Base-by-base conservation (phyloP, 225 moss, liverwort and hornwort genomes). In the Sphagnum tenellum region DNA sequence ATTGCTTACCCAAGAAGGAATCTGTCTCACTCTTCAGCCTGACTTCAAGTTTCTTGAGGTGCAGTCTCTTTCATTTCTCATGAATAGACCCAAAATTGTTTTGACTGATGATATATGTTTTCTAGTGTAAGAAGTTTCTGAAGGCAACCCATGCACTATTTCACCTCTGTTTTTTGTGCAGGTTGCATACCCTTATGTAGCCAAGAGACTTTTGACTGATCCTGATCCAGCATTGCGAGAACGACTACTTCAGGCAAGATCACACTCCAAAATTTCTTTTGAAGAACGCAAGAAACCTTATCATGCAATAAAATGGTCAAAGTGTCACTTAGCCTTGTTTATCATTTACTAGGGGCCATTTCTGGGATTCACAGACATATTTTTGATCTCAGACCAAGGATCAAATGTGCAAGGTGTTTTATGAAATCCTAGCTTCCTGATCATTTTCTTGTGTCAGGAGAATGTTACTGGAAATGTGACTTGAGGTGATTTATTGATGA, bases 1-100 rank as follows among this genome's bases (percentile, higher is more conserved):
- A 48, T 74, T 98, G 84, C 86, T 98, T 53, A 98, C 98, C 60
- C 98, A 98, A 75, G 98, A 98, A 73, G 98, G 98, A 63, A 93
- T 98, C 56, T 98, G 98, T 64, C 74, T 98, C 66, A 84, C 89
- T 5, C 79, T 98, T 55, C 78, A 85, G 59, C 98, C 93, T n/a
- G 93, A 87, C 71, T 98, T 98, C 84, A 98, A 98, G 83, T 98
- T 98, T 73, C 81, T 98, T 4, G 98, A 98, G 98, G 96, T 92
- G 56, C 14, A 46, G 29, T 29, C 1, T 29, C 29, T 29, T 29
- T 29, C 29, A 29, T 29, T 29, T 29, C 29, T 29, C 29, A 29
- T 29, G 29, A 29, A 29, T 29, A 29, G 9, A 57, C 64, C 48
- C 49, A n/a, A 59, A 45, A 0, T 12, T 64, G 49, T 48, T 50